Base-by-base conservation (phyloP, 768 basidiomycete genomes). In the Steccherinum ochraceum region DNA sequence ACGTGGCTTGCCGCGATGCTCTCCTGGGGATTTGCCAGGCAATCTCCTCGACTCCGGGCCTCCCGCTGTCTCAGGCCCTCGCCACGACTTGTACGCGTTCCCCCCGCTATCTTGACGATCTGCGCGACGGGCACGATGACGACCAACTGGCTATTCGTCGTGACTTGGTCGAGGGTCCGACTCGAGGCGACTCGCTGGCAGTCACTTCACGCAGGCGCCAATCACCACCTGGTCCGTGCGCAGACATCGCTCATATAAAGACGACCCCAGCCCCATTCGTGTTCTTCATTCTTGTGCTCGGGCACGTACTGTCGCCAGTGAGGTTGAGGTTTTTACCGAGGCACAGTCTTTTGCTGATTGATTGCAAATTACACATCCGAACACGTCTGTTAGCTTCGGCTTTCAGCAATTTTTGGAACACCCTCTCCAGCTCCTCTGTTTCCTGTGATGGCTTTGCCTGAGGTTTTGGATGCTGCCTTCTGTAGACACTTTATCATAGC, bases 291-390 rank as follows among this genome's bases (percentile, higher is more conserved):
- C 85, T 91, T 91, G 87, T 89, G 86, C 86, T 89, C 85, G 87
- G 86, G 86, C 84, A 86, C 82, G 86, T 83, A 87, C 85, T 86
- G 84, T 88, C 85, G 84, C 82, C 83, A 86, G 87, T 90, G 89
- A 91, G 86, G 89, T 91, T 90, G 89, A 91, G 86, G 89, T 91
- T 77, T 81, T 75, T 86, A 90, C 88, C 84, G 89, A 91, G 86
- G 82, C 84, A 85, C 83, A 88, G 86, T 87, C 79, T 75, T 88
- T 90, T 89, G 88, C 86, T 90, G 84, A 84, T n/a, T n/a, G n/a
- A n/a, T 90, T 90, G 87, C 87, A 90, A 90, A 90, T 87, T 89
- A 89, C 78, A 87, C 86, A 90, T 90, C 88, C 88, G 86, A 88
- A 89, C 86, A 69, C 86, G 85, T 89, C 86, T 85, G 79, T 81